phyloP scores from a whole-genome alignment of 2,329 filamentous ascomycete genomes.

The Colletotrichum sublineola region DNA sequence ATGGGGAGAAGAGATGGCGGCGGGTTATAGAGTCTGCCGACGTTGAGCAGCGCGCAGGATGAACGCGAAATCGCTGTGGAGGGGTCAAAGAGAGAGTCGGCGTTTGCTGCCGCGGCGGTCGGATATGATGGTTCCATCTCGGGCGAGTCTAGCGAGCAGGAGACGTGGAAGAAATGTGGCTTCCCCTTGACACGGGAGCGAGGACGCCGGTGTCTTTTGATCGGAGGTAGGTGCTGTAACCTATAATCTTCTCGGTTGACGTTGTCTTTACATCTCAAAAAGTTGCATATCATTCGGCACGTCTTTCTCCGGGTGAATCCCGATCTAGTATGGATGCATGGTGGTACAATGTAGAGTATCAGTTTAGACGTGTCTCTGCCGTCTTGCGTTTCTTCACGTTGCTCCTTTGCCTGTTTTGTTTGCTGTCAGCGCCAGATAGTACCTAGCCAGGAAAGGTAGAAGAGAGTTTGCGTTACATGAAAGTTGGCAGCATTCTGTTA shows the following conservation, averaged over 20 bases:
- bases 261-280: neutral
- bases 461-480: neutral
- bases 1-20: neutral
- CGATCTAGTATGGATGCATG: neutral
- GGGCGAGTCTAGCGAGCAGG: neutral
- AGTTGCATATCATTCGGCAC: neutral
- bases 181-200: neutral
- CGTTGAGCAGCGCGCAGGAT: too few species aligned
- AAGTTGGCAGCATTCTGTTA: neutral
- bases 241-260: neutral
- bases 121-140: neutral
- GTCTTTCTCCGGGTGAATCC: neutral
- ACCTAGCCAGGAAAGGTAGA: too few species aligned
- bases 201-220: neutral
- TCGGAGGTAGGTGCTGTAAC: neutral
- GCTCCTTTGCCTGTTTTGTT: too few species aligned
- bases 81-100: too few species aligned
- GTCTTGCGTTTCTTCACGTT: too few species aligned
- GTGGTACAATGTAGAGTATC: too few species aligned
- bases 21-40: too few species aligned
- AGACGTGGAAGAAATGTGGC: neutral
- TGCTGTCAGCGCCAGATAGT: too few species aligned
- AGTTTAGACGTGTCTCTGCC: too few species aligned
- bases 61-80: neutral
- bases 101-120: neutral